Percentiles rank a stretch among this genome's conserved stretches.
phyloP scores from a whole-genome alignment of 768 basidiomycete genomes.

The Sporobolomyces pararoseus region DNA sequence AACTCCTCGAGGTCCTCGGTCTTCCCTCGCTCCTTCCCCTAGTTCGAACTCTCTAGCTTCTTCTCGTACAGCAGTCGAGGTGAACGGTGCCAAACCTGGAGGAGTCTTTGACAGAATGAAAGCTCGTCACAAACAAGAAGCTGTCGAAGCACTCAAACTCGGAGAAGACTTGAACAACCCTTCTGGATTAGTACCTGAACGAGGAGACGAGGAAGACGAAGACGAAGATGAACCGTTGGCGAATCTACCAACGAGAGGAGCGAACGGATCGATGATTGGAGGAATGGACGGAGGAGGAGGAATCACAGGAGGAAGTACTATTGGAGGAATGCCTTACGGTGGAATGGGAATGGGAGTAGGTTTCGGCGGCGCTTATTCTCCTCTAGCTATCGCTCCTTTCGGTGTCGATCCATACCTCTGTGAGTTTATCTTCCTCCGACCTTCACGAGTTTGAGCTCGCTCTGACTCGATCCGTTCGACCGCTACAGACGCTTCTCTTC shows the following conservation, averaged over 20 bases:
- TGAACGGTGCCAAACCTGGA: neutral
- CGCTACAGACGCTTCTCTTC: slow-evolving; percentile 38
- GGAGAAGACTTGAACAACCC: slow-evolving; percentile 37
- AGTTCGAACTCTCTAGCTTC: slow-evolving; percentile 18
- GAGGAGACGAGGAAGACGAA: slow-evolving; percentile 3
- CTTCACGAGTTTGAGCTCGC: neutral
- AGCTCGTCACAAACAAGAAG: slow-evolving; percentile 37
- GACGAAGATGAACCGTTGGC: slow-evolving; percentile 39
- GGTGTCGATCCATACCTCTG: slow-evolving; percentile 41
- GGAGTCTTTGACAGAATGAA: slow-evolving; percentile 34
- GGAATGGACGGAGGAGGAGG: slow-evolving; percentile 13
- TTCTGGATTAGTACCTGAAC: slow-evolving; percentile 10
- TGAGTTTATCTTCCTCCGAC: neutral
- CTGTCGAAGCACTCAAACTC: slow-evolving; percentile 28
- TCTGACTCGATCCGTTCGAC: neutral
- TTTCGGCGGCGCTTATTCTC: slow-evolving; percentile 36
- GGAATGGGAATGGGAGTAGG: slow-evolving; percentile 26
- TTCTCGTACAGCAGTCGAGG: slow-evolving; percentile 3
- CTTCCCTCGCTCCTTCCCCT: slow-evolving; percentile 5
- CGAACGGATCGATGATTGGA: slow-evolving; percentile 14
- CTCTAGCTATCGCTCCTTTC: slow-evolving; percentile 29
- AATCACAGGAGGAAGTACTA: slow-evolving; percentile 10
- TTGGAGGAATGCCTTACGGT: slow-evolving; percentile 3
- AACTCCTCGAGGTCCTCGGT: slow-evolving; percentile 13
- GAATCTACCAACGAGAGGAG: slow-evolving; percentile 21